Percentiles rank a stretch among this genome's conserved stretches.
Evolutionary conservation across 345 rosid species (phyloP).

Genomic region (Durio zibethinus): DNA sequence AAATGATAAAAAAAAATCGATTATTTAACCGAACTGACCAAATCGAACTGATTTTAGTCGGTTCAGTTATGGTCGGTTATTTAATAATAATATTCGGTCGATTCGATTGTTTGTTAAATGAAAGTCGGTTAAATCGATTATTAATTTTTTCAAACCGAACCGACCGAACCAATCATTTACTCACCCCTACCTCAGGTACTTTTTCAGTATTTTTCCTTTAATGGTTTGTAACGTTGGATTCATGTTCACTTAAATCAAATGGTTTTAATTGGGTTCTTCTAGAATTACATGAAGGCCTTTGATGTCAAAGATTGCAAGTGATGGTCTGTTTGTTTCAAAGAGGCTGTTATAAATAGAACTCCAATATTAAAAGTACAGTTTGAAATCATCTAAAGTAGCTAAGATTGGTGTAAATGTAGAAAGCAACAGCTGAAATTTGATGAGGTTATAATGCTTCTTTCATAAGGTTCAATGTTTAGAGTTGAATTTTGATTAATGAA

Average conservation of each 20-base stretch:
- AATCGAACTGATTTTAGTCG: no score
- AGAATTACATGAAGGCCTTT: constrained; percentile 25
- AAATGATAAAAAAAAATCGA: no score
- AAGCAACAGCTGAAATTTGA: neutral
- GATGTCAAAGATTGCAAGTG: neutral
- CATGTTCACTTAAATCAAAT: neutral
- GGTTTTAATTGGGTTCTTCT: constrained; percentile 25
- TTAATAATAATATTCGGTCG: no score
- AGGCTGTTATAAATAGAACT: neutral
- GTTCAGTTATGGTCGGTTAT: no score
- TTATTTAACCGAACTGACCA: no score
- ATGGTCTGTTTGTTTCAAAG: neutral
- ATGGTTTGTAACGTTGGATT: neutral
- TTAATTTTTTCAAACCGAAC: no score
- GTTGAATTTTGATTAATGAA: constrained; percentile 35
- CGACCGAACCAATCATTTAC: no score
- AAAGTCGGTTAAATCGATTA: no score
- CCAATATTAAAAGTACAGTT: neutral
- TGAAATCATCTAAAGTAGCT: neutral
- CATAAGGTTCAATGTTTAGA: neutral
- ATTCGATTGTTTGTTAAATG: no score
- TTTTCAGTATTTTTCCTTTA: neutral
- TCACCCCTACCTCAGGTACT: no score
- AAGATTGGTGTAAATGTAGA: neutral
- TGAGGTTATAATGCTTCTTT: neutral